Percentiles rank a stretch among this genome's conserved stretches.
phyloP scores from a whole-genome alignment of 139 green algal species.

The Ulvella scutata region DNA sequence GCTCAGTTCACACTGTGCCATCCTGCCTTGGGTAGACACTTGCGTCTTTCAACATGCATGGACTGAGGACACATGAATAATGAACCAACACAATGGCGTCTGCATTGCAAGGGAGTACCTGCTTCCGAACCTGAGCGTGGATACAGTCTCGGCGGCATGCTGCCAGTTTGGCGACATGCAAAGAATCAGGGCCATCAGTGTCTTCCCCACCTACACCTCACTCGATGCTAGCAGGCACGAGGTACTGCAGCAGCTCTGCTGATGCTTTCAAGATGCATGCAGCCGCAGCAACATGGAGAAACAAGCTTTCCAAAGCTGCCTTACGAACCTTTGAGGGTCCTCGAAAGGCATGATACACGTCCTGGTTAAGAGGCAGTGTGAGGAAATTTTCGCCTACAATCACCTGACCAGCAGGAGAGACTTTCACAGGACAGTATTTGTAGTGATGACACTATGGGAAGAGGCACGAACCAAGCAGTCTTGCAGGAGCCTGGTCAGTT shows the following conservation, averaged over 20 bases:
- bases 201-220: neutral
- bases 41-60: neutral
- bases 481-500: neutral
- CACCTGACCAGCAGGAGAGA: no score
- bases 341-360: neutral
- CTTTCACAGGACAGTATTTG: no score
- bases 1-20: neutral
- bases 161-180: neutral
- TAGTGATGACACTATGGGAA: neutral
- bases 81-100: neutral
- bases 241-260: neutral
- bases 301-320: neutral
- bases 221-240: neutral
- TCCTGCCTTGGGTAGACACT: neutral
- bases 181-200: neutral
- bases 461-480: neutral
- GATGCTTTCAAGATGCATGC: neutral
- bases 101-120: neutral
- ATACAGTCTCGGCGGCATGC: neutral
- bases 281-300: neutral
- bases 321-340: no score
- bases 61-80: neutral
- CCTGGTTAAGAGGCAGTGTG: neutral
- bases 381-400: neutral
- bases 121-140: neutral